Base-by-base conservation (phyloP, 1,284 basidiomycete species). In the Testicularia cyperi region DNA sequence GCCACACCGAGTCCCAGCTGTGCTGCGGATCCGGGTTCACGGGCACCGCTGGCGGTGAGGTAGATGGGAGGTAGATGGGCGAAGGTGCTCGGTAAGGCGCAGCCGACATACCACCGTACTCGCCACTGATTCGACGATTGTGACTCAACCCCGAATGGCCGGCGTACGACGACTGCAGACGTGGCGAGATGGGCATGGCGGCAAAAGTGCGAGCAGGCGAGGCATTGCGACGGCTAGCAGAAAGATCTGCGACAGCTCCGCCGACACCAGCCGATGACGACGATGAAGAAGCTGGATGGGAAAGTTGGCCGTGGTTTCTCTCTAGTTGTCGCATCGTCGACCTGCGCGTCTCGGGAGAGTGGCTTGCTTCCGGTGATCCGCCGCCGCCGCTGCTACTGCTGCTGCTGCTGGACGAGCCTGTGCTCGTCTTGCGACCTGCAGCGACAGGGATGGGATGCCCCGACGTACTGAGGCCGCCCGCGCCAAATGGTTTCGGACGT, bases 1-100 rank as follows among this genome's bases (percentile, higher is more conserved):
- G 65, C 68, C 68, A 70, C n/a, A 70, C 44, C 10, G 68, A 68
- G 39, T 70, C 68, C 51, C 62, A 62, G 33, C 51, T 48, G 36
- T 65, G 62, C 34, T 70, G 53, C 12, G 65, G 40, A 28, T 65
- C 65, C 6, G 53, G 48, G 29, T 65, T 68, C 28, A 36, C 24
- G 18, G 64, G 51, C 1, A 24, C 38, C 7, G 56, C 24, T 10
- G 47, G 49, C n/a, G 49, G 56, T 18, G 49, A 55, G 10, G 49
- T 27, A 1, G 54, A 55, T 2, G 47, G 53, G 39, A 47, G 30
- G 35, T 48, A 56, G 40, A 60, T 47, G 21, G 55, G 66, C 21
- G 54, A 65, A 12, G 56, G 58, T 14, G 48, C 44, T 6, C 55
- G 52, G 33, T 44, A 51, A 15, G 56, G 39, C 27, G 47, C 37